Evolutionary conservation across 192 early-diverging fungal genomes (phyloP).

Genomic region (Chytriomyces hyalinus): DNA sequence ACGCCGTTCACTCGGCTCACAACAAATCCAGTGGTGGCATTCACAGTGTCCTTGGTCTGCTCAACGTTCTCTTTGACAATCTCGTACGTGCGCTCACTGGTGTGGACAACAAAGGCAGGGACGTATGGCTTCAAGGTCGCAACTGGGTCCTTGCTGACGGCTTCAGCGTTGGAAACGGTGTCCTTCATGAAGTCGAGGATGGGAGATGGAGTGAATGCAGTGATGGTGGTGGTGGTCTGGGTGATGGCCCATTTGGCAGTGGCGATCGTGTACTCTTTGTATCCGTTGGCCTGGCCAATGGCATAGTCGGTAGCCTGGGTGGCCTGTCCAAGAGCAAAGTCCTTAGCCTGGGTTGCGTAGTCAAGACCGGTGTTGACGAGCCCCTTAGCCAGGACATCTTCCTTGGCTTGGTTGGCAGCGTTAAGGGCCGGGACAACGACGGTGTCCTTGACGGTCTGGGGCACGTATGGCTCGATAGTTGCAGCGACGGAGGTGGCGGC

Average conservation of each 20-base stretch:
- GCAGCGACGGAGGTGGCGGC: conserved; percentile 10
- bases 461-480: conserved; percentile 24
- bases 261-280: conserved; percentile 33
- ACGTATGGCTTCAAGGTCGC: conserved; percentile 53
- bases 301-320: conserved; percentile 23
- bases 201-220: conserved; percentile 53
- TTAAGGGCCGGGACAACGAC: conserved; percentile 10
- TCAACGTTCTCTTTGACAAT: conserved; percentile 44
- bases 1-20: conserved; percentile 53
- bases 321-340: background rate
- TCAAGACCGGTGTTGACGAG: conserved; percentile 36
- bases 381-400: conserved; percentile 44
- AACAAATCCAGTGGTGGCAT: conserved; percentile 35
- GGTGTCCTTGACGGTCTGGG: conserved; percentile 13
- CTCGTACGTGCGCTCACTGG: conserved; percentile 56
- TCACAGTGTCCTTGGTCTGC: conserved; percentile 34
- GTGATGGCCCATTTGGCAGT: conserved; percentile 49
- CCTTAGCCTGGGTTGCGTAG: conserved; percentile 1
- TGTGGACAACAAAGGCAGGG: conserved; percentile 52
- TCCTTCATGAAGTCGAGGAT: conserved; percentile 43
- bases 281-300: background rate
- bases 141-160: conserved; percentile 47
- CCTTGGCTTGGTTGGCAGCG: conserved; percentile 37
- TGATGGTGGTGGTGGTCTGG: conserved; percentile 57
- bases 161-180: conserved; percentile 38